These are phyloP conservation scores for Ceratocystis diversiconidia DNA, from an alignment of 2,329 filamentous ascomycete species.

Conservation along the genomic window DNA sequence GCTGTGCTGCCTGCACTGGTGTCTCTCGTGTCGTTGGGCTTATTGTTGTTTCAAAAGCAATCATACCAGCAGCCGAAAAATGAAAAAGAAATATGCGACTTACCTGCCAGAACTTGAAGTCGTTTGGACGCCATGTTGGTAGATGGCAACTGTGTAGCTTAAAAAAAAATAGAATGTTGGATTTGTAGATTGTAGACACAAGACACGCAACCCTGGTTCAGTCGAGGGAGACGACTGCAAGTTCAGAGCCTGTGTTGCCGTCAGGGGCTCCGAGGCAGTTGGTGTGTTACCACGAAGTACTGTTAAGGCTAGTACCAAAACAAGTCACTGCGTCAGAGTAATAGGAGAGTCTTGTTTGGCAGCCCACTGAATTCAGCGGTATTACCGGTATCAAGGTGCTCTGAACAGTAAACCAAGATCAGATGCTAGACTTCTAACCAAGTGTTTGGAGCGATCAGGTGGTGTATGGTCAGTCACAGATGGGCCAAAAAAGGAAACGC, in stretches of 20 bases:
- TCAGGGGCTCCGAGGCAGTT: slow-evolving; percentile 3
- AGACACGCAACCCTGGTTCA: not conserved
- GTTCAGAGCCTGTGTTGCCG: not conserved
- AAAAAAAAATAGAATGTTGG: not conserved
- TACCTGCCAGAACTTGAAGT: slow-evolving; percentile 16
- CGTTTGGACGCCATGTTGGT: slow-evolving; percentile 15
- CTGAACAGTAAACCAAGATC: too few relatives aligned
- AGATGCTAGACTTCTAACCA: too few relatives aligned
- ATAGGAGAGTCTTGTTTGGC: not conserved
- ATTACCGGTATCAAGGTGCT: too few relatives aligned
- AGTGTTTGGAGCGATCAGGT: not conserved
- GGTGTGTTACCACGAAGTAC: not conserved
- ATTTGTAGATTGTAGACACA: not conserved
- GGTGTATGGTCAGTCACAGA: not conserved
- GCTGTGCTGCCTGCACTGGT: not conserved
- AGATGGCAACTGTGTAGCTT: not conserved
- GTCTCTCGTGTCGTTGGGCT: not conserved
- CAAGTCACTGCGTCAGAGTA: not conserved
- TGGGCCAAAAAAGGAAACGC: not conserved
- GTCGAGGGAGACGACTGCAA: not conserved
- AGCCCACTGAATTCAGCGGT: too few relatives aligned
- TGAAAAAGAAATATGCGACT: not conserved
- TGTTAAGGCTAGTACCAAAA: not conserved
- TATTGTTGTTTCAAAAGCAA: not conserved
- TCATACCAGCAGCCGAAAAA: not conserved